These are phyloP conservation scores for Heritiera littoralis DNA, from an alignment of 345 rosid species.

Conservation along the genomic window DNA sequence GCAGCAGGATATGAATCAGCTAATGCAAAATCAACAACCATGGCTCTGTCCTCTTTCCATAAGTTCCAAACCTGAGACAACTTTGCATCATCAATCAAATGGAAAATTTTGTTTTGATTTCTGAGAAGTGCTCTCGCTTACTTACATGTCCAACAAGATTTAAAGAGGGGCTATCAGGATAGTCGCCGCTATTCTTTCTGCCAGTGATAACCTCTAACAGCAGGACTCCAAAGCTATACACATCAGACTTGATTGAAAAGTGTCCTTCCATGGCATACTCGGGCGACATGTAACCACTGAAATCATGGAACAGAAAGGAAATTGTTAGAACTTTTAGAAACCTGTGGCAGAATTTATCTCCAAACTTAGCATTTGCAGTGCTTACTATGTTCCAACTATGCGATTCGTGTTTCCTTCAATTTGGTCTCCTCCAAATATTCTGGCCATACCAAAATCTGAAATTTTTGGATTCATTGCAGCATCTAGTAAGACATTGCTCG, in stretches of 20 bases:
- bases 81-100: not conserved
- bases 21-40: constrained; percentile 37
- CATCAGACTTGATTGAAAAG: constrained; percentile 71
- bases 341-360: not conserved
- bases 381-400: constrained; percentile 77
- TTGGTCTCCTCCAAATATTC: constrained; percentile 54
- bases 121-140: not conserved
- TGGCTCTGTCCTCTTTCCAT: constrained; percentile 40
- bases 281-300: constrained; percentile 81
- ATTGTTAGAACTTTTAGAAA: not conserved
- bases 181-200: constrained; percentile 34
- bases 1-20: constrained; percentile 22
- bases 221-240: constrained; percentile 66
- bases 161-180: constrained; percentile 27
- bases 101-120: not conserved
- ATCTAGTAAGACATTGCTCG: constrained; percentile 63
- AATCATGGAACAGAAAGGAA: not conserved
- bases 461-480: constrained; percentile 54
- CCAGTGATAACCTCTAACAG: constrained; percentile 62
- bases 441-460: constrained; percentile 69
- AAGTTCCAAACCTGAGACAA: constrained; percentile 55
- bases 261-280: constrained; percentile 69
- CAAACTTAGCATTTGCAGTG: not conserved
- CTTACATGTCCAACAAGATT: constrained; percentile 61
- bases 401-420: constrained; percentile 50